Conservation (phyloP, 2,329 filamentous ascomycete genomes). For the Alternaria sp. region DNA sequence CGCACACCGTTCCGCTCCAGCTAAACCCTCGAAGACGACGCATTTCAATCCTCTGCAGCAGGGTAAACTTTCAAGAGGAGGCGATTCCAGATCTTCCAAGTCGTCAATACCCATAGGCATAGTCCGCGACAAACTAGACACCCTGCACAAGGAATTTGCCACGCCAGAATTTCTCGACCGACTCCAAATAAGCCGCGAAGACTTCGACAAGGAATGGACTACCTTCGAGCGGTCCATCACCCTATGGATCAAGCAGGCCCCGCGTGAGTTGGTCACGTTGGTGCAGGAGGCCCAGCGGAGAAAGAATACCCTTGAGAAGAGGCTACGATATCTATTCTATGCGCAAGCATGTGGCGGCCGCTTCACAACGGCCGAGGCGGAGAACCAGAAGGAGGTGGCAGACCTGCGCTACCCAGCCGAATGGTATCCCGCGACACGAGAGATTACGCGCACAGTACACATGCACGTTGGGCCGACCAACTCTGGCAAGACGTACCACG, state of each 20-base stretch:
- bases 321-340: slow-evolving; percentile 73
- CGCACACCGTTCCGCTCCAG: slow-evolving; percentile 15
- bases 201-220: slow-evolving; percentile 39
- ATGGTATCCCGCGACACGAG: slow-evolving; percentile 87
- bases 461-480: slow-evolving; percentile 97
- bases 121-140: slow-evolving; percentile 20
- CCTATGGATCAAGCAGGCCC: slow-evolving; percentile 27
- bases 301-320: slow-evolving; percentile 50
- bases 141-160: slow-evolving; percentile 21
- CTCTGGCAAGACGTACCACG: slow-evolving; percentile 97
- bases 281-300: slow-evolving; percentile 16
- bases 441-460: slow-evolving; percentile 82
- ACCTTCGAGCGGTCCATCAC: slow-evolving; percentile 30
- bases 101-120: not conserved
- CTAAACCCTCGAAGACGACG: not conserved
- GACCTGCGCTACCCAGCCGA: slow-evolving; percentile 89
- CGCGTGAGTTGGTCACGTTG: slow-evolving; percentile 24
- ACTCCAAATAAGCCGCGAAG: slow-evolving; percentile 29
- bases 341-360: slow-evolving; percentile 38
- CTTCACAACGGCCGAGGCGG: slow-evolving; percentile 46
- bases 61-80: not conserved
- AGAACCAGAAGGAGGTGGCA: slow-evolving; percentile 61
- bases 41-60: not conserved
- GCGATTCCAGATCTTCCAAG: not conserved
- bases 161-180: slow-evolving; percentile 32